These are phyloP conservation scores for Sporothrix globosa DNA, from an alignment of 2,329 filamentous ascomycete genomes.

Conservation along the genomic window DNA sequence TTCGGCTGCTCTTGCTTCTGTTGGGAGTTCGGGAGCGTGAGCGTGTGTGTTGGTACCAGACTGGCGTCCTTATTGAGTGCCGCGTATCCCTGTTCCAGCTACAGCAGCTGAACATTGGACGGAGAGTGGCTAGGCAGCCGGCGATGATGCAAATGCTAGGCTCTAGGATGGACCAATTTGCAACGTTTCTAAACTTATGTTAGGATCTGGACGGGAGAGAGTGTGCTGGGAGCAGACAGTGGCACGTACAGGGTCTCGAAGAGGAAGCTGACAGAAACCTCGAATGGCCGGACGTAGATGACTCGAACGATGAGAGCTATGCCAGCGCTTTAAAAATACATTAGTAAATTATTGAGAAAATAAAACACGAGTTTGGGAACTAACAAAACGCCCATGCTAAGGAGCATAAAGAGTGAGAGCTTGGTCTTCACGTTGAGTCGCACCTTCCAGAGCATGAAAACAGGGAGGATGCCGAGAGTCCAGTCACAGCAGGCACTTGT, in stretches of 20 bases:
- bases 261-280: constrained; percentile 41
- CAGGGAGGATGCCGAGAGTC: constrained; percentile 54
- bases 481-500: constrained; percentile 56
- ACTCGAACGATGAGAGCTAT: constrained; percentile 48
- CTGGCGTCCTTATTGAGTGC: constrained; percentile 12
- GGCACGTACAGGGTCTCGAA: constrained; percentile 43
- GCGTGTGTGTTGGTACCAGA: constrained; percentile 9
- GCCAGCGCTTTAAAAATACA: constrained; percentile 42
- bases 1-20: constrained; percentile 22
- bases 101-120: constrained; percentile 38
- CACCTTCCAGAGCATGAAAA: constrained; percentile 56
- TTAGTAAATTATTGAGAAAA: background rate
- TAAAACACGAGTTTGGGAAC: constrained; percentile 31
- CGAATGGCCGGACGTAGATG: constrained; percentile 41
- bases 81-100: background rate
- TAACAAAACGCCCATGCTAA: constrained; percentile 57
- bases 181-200: constrained; percentile 41
- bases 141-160: constrained; percentile 46
- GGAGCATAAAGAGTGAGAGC: constrained; percentile 50
- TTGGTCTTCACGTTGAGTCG: constrained; percentile 54
- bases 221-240: background rate
- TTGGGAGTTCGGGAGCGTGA: constrained; percentile 1
- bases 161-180: constrained; percentile 48
- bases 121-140: constrained; percentile 41
- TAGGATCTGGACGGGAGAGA: background rate